phyloP scores from a whole-genome alignment of 345 rosid genomes.

The Populus simonii region DNA sequence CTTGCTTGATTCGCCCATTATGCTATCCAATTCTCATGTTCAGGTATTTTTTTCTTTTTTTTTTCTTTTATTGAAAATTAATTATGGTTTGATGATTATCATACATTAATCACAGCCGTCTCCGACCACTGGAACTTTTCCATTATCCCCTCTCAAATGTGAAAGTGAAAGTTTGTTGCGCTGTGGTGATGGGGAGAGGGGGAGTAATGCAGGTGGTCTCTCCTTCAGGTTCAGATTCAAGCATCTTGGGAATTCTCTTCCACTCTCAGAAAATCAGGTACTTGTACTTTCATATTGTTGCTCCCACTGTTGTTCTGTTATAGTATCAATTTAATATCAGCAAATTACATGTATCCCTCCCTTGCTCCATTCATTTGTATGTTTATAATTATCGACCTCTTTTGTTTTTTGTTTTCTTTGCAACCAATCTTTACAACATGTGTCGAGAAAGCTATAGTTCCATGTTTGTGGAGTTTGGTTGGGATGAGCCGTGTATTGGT shows the following conservation, averaged over 20 bases:
- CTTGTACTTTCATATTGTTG: conserved; percentile 13
- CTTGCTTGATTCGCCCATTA: conserved; percentile 83
- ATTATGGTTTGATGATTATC: not conserved
- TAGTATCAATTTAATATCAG: too few relatives aligned
- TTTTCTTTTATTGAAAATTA: not conserved
- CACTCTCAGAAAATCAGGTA: conserved; percentile 39
- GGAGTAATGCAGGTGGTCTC: not conserved
- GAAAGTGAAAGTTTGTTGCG: conserved; percentile 21
- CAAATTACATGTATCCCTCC: too few relatives aligned
- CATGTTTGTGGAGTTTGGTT: not conserved
- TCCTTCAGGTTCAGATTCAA: conserved; percentile 31
- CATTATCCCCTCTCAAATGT: conserved; percentile 19
- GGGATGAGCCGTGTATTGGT: not conserved
- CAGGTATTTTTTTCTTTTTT: not conserved
- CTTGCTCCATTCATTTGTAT: too few relatives aligned
- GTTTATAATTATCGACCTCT: too few relatives aligned
- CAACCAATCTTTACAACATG: too few relatives aligned
- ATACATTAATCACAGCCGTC: conserved; percentile 43
- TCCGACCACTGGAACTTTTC: conserved; percentile 85
- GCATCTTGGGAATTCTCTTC: conserved; percentile 18
- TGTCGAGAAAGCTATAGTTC: too few relatives aligned
- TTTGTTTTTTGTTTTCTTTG: too few relatives aligned
- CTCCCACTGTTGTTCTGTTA: too few relatives aligned
- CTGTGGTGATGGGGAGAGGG: conserved; percentile 16
- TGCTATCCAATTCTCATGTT: conserved; percentile 77